phyloP scores from a whole-genome alignment of 192 early-diverging fungal genomes.

The Umbelopsis ramanniana region DNA sequence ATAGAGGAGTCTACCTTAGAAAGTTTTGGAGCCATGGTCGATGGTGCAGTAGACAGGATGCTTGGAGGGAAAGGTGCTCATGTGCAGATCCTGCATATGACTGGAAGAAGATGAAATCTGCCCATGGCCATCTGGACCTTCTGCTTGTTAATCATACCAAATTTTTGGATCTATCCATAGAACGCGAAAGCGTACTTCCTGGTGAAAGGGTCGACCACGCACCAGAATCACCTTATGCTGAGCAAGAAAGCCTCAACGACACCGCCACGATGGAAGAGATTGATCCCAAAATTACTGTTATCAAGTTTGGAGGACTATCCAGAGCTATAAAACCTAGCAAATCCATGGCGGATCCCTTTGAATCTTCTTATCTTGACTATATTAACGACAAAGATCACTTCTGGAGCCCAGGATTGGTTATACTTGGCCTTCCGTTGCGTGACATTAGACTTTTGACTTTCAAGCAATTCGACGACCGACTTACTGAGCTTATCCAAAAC shows the following conservation, averaged over 20 bases:
- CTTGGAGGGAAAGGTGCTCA: slow-evolving; percentile 1
- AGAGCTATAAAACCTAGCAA: neutral
- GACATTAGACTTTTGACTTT: neutral
- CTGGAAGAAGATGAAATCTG: slow-evolving; percentile 1
- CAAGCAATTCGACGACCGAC: neutral
- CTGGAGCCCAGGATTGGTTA: neutral
- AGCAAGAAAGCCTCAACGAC: neutral
- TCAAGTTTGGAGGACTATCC: slow-evolving; percentile 7
- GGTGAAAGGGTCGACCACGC: slow-evolving; percentile 1
- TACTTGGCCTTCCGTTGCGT: neutral
- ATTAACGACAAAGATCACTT: neutral
- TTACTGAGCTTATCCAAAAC: neutral
- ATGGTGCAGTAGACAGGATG: slow-evolving; percentile 15
- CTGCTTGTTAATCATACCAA: neutral
- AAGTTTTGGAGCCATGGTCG: slow-evolving; percentile 11
- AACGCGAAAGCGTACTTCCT: neutral
- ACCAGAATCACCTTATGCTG: neutral
- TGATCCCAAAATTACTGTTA: neutral
- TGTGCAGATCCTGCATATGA: neutral
- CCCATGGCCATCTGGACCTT: neutral
- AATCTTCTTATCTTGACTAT: slow-evolving; percentile 3
- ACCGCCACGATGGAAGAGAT: neutral
- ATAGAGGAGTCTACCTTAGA: neutral
- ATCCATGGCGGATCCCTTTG: neutral
- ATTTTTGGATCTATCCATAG: neutral